Conservation (phyloP, 371 early-diverging fungal genomes). For the Blastocladiella emersonii region DNA sequence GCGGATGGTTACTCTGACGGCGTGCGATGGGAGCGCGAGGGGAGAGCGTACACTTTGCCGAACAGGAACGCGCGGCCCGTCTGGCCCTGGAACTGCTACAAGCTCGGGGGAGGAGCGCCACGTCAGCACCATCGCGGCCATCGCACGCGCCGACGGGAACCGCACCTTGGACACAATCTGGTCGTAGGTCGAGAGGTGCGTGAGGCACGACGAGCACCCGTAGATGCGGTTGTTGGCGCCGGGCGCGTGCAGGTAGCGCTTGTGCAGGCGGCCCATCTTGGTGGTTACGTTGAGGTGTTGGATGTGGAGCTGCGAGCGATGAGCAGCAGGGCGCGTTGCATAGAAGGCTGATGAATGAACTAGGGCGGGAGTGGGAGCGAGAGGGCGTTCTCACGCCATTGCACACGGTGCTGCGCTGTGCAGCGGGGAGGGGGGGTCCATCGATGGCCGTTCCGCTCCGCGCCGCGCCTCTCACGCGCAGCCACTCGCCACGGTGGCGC, state of each 20-base stretch:
- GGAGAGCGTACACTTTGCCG: constrained; percentile 29
- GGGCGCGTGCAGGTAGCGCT: constrained; percentile 1
- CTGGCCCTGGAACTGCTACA: constrained; percentile 50
- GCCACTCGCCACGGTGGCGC: no score
- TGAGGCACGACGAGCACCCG: constrained; percentile 41
- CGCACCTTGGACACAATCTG: constrained; percentile 46
- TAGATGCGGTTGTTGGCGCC: constrained; percentile 19
- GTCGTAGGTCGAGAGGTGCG: constrained; percentile 42
- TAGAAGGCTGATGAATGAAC: no score
- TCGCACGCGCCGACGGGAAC: constrained; percentile 10
- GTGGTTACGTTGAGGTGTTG: no score
- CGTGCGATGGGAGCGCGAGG: background rate
- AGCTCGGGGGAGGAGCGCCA: background rate
- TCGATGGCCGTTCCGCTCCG: no score
- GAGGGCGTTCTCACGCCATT: no score
- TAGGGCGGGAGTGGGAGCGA: no score
- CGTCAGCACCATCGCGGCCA: background rate
- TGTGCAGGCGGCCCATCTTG: background rate
- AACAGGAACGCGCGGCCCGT: constrained; percentile 62
- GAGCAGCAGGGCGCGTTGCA: no score
- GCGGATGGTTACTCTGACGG: background rate
- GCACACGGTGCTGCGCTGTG: no score
- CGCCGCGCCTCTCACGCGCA: no score
- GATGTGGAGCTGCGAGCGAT: no score
- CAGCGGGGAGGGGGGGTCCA: no score